A percentile compares a stretch with the other conserved stretches of the same genome.
These are phyloP conservation scores for Phialocephala subalpina DNA, from an alignment of 2,329 filamentous ascomycete genomes.

Conservation along the genomic window DNA sequence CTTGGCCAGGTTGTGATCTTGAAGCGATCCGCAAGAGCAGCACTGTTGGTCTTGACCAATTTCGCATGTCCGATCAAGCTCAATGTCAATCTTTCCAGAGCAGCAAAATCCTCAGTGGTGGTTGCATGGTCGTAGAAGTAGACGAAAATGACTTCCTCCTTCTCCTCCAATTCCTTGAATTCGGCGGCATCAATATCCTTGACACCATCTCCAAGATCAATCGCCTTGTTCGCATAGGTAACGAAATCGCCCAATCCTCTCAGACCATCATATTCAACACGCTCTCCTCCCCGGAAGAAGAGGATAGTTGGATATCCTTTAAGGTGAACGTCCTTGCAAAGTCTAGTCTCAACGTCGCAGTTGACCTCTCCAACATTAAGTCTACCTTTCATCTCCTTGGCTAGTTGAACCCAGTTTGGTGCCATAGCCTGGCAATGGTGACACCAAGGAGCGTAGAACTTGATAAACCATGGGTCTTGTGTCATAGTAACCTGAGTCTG, in stretches of 20 bases:
- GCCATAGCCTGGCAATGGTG: slow-evolving; percentile 93
- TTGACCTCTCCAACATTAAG: slow-evolving; percentile 97
- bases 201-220: slow-evolving; percentile 79
- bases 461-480: slow-evolving; percentile 95
- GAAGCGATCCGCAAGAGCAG: slow-evolving; percentile 78
- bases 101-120: slow-evolving; percentile 88
- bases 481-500: slow-evolving; percentile 85
- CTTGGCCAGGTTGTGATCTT: slow-evolving; percentile 98
- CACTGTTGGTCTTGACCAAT: slow-evolving; percentile 89
- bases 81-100: slow-evolving; percentile 85
- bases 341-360: slow-evolving; percentile 82
- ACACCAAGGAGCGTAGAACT: slow-evolving; percentile 99
- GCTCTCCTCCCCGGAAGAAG: slow-evolving; percentile 91
- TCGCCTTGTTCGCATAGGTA: slow-evolving; percentile 84
- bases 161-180: slow-evolving; percentile 87
- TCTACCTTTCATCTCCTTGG: slow-evolving; percentile 87
- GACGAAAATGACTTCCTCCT: slow-evolving; percentile 93
- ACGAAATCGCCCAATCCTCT: slow-evolving; percentile 91
- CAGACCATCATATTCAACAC: slow-evolving; percentile 91
- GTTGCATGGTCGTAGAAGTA: slow-evolving; percentile 99
- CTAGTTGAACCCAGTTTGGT: slow-evolving; percentile 88
- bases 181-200: slow-evolving; percentile 79
- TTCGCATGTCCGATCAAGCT: slow-evolving; percentile 91
- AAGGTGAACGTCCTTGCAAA: slow-evolving; percentile 92
- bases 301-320: slow-evolving; percentile 86